These are phyloP conservation scores for Heliamphora ciliata DNA, from an alignment of 179 eudicot genomes.

Conservation along the genomic window DNA sequence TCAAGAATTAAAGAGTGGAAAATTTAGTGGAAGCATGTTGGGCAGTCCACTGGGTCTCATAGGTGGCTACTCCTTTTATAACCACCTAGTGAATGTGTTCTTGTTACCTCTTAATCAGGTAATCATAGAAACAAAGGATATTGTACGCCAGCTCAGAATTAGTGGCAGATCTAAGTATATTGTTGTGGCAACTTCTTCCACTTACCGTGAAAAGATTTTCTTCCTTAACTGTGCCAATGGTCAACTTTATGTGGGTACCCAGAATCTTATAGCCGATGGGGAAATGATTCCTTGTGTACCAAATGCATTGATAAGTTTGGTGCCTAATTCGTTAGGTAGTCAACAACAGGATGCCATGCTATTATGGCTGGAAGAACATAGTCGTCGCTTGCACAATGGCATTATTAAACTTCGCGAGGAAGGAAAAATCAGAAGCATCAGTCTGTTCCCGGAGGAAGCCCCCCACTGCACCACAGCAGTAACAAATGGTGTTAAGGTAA, in stretches of 20 bases:
- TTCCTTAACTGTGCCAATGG: constrained; percentile 59
- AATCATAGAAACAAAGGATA: constrained; percentile 28
- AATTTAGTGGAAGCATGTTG: constrained; percentile 7
- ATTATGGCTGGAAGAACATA: constrained; percentile 95
- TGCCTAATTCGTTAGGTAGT: constrained; percentile 24
- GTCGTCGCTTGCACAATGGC: constrained; percentile 61
- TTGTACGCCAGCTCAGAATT: constrained; percentile 27
- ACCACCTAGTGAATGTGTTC: constrained; percentile 54
- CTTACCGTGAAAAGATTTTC: constrained; percentile 38
- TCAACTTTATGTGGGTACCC: constrained; percentile 72
- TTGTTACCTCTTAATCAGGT: constrained; percentile 46
- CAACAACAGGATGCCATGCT: constrained; percentile 62
- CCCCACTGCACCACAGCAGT: constrained; percentile 66
- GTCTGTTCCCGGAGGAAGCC: constrained; percentile 60
- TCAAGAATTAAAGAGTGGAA: constrained; percentile 37
- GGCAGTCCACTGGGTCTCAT: constrained; percentile 53
- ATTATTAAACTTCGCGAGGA: constrained; percentile 47
- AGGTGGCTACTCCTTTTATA: constrained; percentile 71
- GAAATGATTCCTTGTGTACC: constrained; percentile 97
- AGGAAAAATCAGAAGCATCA: constrained; percentile 41
- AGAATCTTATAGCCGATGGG: constrained; percentile 34
- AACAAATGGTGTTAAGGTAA: constrained; percentile 91
- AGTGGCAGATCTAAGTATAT: constrained; percentile 37
- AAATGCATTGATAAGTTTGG: constrained; percentile 33
- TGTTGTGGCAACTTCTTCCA: constrained; percentile 48